These are phyloP conservation scores for Yamadazyma pseudoaaseri DNA, from an alignment of 1,139 yeast species.

Conservation along the genomic window DNA sequence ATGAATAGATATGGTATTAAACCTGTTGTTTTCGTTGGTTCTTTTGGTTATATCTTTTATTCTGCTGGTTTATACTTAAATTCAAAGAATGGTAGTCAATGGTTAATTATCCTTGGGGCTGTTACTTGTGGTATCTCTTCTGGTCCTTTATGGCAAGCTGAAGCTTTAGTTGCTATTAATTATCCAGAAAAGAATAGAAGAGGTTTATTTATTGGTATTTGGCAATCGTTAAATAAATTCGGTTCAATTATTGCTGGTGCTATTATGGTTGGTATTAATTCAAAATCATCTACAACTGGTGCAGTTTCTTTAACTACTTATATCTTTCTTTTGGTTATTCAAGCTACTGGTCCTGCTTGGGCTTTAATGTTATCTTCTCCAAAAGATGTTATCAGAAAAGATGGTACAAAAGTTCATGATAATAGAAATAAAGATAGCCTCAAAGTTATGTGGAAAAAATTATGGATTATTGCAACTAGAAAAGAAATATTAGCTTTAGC, in stretches of 20 bases:
- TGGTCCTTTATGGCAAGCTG: constrained; percentile 22
- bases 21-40: constrained; percentile 14
- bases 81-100: constrained; percentile 19
- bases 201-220: constrained; percentile 22
- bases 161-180: constrained; percentile 20
- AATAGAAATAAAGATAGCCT: constrained; percentile 11
- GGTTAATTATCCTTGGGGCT: constrained; percentile 20
- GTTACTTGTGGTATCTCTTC: constrained; percentile 19
- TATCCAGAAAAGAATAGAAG: constrained; percentile 18
- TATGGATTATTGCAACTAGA: constrained; percentile 11
- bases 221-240: constrained; percentile 20
- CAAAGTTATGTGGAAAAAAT: constrained; percentile 8
- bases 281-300: constrained; percentile 12
- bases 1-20: constrained; percentile 16
- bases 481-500: constrained; percentile 8
- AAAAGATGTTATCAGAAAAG: constrained; percentile 16
- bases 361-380: constrained; percentile 19
- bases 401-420: constrained; percentile 17
- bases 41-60: constrained; percentile 20
- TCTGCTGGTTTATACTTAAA: constrained; percentile 24
- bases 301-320: constrained; percentile 20
- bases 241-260: constrained; percentile 23
- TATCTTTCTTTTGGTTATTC: constrained; percentile 19
- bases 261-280: constrained; percentile 18
- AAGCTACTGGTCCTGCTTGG: constrained; percentile 18